These are phyloP conservation scores for Penicillium paradoxum DNA, from an alignment of 495 filamentous ascomycete species.

Conservation along the genomic window DNA sequence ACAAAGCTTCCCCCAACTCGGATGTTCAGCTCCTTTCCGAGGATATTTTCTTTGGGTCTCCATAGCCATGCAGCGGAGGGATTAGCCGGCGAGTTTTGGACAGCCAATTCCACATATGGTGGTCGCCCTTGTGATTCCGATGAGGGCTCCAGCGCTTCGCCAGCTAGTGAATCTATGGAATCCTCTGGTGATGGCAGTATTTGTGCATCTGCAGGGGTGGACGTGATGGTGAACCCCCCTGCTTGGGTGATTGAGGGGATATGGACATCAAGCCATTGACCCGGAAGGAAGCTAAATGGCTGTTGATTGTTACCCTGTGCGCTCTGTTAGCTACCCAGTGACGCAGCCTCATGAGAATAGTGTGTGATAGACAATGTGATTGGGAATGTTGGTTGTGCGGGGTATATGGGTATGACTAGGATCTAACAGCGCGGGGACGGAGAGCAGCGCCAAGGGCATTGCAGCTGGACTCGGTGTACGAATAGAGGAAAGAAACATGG, in stretches of 20 bases:
- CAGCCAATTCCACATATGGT: constrained; percentile 66
- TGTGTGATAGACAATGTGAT: constrained; percentile 5
- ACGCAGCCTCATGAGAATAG: not conserved
- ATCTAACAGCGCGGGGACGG: not conserved
- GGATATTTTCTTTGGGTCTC: constrained; percentile 48
- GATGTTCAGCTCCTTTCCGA: constrained; percentile 54
- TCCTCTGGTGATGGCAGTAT: constrained; percentile 26
- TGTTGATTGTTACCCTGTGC: constrained; percentile 21
- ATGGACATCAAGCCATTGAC: constrained; percentile 89
- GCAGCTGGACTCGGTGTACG: not conserved
- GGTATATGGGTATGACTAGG: not conserved
- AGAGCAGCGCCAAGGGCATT: not conserved
- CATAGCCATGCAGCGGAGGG: constrained; percentile 75
- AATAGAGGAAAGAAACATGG: not conserved
- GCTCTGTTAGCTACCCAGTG: not conserved
- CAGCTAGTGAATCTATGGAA: constrained; percentile 13
- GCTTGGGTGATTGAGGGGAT: constrained; percentile 60
- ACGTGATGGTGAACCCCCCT: constrained; percentile 87
- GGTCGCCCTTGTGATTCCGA: constrained; percentile 24
- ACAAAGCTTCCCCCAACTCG: constrained; percentile 77
- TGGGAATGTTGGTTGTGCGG: not conserved
- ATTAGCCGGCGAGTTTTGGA: constrained; percentile 61
- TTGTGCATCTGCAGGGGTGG: constrained; percentile 51
- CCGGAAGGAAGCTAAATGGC: constrained; percentile 60
- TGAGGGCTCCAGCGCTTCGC: constrained; percentile 17